Base-by-base conservation (phyloP, 257 asterid genomes). In the Verbena officinalis region DNA sequence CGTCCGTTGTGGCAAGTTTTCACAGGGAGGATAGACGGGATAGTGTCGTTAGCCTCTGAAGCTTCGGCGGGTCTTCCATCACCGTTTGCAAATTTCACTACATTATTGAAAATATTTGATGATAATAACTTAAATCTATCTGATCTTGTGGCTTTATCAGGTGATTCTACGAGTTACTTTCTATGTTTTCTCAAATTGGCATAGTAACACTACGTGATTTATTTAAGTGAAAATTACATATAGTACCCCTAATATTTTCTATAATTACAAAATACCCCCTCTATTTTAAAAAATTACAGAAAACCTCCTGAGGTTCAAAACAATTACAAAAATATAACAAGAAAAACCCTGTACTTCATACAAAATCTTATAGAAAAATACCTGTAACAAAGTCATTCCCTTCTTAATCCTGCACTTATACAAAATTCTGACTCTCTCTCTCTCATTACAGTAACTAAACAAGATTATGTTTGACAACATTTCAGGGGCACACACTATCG, bases 401-500 rank as follows among this genome's bases (percentile, higher is more conserved):
- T 36, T 36, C 1, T 36, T 36, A 5, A 9, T 36, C 4, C 10
- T 36, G 4, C 48, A 14, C 13, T 38, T 10, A 42, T 2, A 42
- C 12, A 3, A 38, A 7, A 38, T 27, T 38, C 44, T 38, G 13
- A 38, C 14, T 38, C 14, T 7, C n/a, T n/a, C n/a, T n/a, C n/a
- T n/a, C n/a, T n/a, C n/a, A 10, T 2, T 12, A 42, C 5, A 5
- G 15, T 2, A 5, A 7, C 1, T 42, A 42, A n/a, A 42, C 16
- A 42, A 15, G 48, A 7, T 10, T 1, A 12, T 1, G 1, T 5
- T 42, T 12, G 4, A 42, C 15, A 2, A 42, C 1, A 36, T 36
- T n/a, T 36, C 42, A 74, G 81, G 84, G 55, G 81, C 67, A 11
- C 81, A 75, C 51, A 75, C 79, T 24, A 72, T 79, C 34, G 84